Percentiles rank a stretch among this genome's conserved stretches.
Conservation (phyloP, 176 grass and related monocot species). For the Stipa capillata region DNA sequence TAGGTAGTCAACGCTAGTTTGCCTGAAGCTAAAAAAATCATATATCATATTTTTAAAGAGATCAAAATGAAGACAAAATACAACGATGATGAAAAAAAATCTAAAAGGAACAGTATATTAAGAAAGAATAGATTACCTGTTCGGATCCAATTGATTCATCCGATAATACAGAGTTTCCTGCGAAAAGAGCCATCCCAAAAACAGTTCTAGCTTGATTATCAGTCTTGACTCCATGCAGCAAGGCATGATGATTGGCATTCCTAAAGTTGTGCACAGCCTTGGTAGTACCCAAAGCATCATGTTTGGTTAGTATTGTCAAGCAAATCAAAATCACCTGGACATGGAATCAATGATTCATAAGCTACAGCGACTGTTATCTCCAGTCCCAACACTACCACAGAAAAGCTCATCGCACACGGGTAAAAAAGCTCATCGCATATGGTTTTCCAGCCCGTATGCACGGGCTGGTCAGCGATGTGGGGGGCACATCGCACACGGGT, state of each 20-base stretch:
- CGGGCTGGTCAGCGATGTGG: too few relatives aligned
- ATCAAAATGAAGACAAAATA: not conserved
- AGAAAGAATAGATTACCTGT: constrained; percentile 35
- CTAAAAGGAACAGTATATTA: not conserved
- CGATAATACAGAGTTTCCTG: constrained; percentile 23
- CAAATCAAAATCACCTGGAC: constrained; percentile 27
- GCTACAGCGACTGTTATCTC: constrained; percentile 61
- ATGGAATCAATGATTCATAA: constrained; percentile 43
- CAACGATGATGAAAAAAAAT: not conserved
- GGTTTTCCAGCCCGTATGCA: too few relatives aligned
- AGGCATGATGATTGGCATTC: not conserved
- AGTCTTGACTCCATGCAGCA: not conserved
- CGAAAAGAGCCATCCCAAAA: constrained; percentile 22
- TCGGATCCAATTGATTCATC: constrained; percentile 18
- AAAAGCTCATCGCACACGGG: too few relatives aligned
- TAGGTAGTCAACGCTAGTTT: too few relatives aligned
- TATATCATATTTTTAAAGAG: too few relatives aligned
- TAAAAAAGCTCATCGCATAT: too few relatives aligned
- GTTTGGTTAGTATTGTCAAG: not conserved
- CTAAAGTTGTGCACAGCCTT: not conserved
- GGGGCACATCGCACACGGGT: too few relatives aligned
- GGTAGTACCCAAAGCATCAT: not conserved
- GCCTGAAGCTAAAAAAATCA: too few relatives aligned
- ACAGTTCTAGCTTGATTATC: not conserved
- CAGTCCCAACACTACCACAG: too few relatives aligned